phyloP scores from a whole-genome alignment of 768 basidiomycete species.

The Mycena epipterygia region DNA sequence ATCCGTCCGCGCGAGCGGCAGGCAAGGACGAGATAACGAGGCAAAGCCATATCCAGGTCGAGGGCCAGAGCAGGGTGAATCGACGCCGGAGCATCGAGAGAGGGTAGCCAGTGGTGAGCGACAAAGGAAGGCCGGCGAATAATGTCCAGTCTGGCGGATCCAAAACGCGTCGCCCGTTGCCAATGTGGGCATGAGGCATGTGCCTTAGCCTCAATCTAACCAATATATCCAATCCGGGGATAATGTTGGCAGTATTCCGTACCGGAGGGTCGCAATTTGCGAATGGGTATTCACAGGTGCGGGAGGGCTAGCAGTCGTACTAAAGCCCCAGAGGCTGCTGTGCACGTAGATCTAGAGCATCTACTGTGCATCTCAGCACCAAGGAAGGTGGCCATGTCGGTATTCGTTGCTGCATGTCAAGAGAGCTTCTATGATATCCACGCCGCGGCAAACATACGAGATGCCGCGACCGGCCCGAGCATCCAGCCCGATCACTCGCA shows the following conservation, averaged over 20 bases:
- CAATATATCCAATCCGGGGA: constrained; percentile 27
- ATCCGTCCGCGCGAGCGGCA: constrained; percentile 17
- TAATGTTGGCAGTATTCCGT: constrained; percentile 4
- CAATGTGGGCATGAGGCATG: constrained; percentile 18
- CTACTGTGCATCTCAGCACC: background rate
- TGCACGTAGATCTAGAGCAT: background rate
- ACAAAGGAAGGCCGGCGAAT: background rate
- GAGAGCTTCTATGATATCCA: background rate
- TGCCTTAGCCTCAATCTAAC: constrained; percentile 14
- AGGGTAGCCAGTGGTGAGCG: background rate
- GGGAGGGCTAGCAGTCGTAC: background rate
- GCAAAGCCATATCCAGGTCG: background rate
- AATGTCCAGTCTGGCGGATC: background rate
- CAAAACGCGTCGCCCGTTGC: constrained; percentile 1
- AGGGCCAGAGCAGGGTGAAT: background rate
- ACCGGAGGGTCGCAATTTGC: background rate
- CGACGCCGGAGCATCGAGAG: constrained; percentile 25
- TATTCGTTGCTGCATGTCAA: constrained; percentile 16
- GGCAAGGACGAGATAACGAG: constrained; percentile 10
- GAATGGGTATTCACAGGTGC: background rate
- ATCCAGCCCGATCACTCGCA: background rate
- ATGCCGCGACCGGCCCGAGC: background rate
- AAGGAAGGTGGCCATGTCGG: background rate
- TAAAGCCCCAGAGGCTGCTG: background rate
- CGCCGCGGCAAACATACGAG: background rate